phyloP scores from a whole-genome alignment of 2,329 filamentous ascomycete species.

The Colletotrichum sp. region DNA sequence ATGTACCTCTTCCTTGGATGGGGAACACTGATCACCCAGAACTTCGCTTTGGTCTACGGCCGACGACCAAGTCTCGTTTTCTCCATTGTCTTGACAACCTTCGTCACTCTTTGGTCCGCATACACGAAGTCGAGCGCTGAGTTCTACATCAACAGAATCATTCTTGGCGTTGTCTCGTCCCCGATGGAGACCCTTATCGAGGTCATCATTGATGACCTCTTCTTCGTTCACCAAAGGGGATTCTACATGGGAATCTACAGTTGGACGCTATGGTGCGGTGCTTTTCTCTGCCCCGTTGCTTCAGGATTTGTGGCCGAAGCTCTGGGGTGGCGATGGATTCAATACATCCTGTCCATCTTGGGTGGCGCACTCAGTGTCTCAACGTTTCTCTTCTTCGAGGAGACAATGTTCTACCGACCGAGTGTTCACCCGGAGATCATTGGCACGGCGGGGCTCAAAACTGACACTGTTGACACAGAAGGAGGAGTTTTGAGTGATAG shows the following conservation, averaged over 20 bases:
- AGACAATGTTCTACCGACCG: conserved; percentile 27
- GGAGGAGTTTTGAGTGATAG: neutral
- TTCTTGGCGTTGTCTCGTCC: conserved; percentile 25
- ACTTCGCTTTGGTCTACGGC: conserved; percentile 23
- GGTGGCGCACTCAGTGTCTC: conserved; percentile 14
- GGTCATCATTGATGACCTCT: conserved; percentile 25
- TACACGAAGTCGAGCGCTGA: conserved; percentile 24
- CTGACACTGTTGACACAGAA: neutral
- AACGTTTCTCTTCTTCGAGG: conserved; percentile 27
- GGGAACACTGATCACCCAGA: conserved; percentile 26
- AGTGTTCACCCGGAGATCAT: neutral
- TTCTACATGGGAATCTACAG: conserved; percentile 29
- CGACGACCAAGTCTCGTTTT: conserved; percentile 20
- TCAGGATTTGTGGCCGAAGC: conserved; percentile 25
- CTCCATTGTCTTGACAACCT: conserved; percentile 21
- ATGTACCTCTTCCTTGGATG: conserved; percentile 24
- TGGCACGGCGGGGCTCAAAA: neutral
- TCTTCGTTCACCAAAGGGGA: conserved; percentile 26
- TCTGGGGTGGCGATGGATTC: conserved; percentile 28
- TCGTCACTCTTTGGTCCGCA: conserved; percentile 26
- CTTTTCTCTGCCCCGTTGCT: conserved; percentile 27
- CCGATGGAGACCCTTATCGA: conserved; percentile 27
- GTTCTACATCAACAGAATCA: conserved; percentile 27
- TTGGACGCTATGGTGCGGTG: conserved; percentile 28
- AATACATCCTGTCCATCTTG: conserved; percentile 25